phyloP scores from a whole-genome alignment of 768 basidiomycete genomes.

The Mrakia gelida region DNA sequence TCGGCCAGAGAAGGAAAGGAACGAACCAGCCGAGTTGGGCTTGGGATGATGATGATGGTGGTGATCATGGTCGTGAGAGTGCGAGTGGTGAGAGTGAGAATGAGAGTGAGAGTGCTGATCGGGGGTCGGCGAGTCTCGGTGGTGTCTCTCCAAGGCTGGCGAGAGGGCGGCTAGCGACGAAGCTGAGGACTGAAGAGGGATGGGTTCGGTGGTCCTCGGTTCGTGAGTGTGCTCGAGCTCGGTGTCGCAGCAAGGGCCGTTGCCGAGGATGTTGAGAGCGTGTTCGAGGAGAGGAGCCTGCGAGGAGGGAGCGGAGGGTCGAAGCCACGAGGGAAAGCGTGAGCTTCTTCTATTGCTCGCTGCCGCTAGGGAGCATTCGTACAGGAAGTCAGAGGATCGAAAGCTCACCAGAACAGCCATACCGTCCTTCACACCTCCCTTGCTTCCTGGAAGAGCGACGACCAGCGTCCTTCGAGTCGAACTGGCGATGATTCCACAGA shows the following conservation, averaged over 20 bases:
- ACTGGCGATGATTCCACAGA: conserved; percentile 59
- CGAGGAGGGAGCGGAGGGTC: neutral
- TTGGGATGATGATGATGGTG: conserved; percentile 45
- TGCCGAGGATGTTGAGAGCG: conserved; percentile 25
- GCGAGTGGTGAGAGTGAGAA: conserved; percentile 35
- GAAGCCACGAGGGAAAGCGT: conserved; percentile 37
- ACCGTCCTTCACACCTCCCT: conserved; percentile 74
- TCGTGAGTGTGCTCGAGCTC: conserved; percentile 19
- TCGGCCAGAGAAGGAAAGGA: conserved; percentile 43
- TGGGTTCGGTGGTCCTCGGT: neutral
- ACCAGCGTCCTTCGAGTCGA: conserved; percentile 56
- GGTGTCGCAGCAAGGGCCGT: neutral
- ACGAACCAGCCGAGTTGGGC: conserved; percentile 50
- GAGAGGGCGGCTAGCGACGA: conserved; percentile 1
- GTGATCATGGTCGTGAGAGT: conserved; percentile 45
- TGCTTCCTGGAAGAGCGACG: conserved; percentile 76
- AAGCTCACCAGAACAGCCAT: conserved; percentile 56
- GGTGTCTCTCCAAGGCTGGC: neutral
- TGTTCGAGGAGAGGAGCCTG: conserved; percentile 28
- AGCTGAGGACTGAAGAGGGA: neutral
- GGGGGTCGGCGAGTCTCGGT: neutral
- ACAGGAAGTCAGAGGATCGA: conserved; percentile 50
- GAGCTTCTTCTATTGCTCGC: conserved; percentile 43
- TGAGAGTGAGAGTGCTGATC: conserved; percentile 21
- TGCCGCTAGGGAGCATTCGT: too few relatives aligned